Evolutionary conservation across 805 yeast species (phyloP), one percentile per base, ranked within the genome.

Genomic region (Tetrapisispora taiwanensis): DNA sequence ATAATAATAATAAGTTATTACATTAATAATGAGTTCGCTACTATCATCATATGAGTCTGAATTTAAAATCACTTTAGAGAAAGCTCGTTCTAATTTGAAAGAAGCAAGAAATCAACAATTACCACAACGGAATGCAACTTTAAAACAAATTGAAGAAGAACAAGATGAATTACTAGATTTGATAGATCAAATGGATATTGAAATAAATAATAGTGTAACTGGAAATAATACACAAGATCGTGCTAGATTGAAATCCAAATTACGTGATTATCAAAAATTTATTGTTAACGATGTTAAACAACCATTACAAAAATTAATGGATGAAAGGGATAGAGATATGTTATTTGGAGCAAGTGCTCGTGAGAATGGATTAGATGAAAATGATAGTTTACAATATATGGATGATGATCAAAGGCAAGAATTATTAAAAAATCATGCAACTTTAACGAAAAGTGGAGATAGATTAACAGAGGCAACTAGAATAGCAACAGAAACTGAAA

Each of bases 401-500:
- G 66, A 71, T 41, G 82, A 79, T 52, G 66, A 69, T 19, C 97
- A 92, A 64, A 76, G 97, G 41, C 87, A 84, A 54, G 85, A 82
- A 53, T 70, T 92, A 38, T 70, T 92, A 46, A 73, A 76, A 43
- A 85, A 85, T 48, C 85, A 85, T 56, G 81, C 87, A 2, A 73
- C 92, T 3, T 71, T 92, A 46, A 95, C 86, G 52, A 73, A 92
- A 51, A 76, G 94, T 1, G 75, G 87, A 1, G 90, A 89, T 49
- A 74, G 95, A 53, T 71, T 92, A 39, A 74, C 82, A 47, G 97
- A 92, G 39, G 82, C 92, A 18, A 94, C 90, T 50, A 73, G 97
- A 52, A 72, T 88, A 3, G 98, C 97, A 7, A 70, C 84, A 42
- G 98, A 92, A 54, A 88, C 98, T 0, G 98, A 92, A 64, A 72